Conservation (phyloP, 495 filamentous ascomycete genomes). For the Bacidia gigantensis region DNA sequence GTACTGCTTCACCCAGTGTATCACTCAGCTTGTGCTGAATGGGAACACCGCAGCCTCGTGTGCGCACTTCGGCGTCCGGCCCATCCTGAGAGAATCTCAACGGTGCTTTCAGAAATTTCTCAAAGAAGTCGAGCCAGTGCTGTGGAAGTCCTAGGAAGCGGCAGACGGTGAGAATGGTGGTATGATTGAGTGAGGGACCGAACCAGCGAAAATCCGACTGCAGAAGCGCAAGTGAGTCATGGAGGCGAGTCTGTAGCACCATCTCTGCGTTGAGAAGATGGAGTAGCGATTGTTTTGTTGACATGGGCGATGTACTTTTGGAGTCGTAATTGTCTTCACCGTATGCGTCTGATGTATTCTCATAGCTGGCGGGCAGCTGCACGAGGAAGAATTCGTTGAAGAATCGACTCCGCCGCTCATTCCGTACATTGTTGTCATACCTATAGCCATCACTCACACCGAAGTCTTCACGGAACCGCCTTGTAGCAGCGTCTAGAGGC, state of each 20-base stretch:
- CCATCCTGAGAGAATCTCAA: constrained; percentile 39
- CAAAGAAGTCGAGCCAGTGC: constrained; percentile 43
- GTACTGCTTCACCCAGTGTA: constrained; percentile 37
- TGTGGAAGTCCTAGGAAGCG: constrained; percentile 38
- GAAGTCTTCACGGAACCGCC: constrained; percentile 21
- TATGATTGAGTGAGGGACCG: constrained; percentile 40
- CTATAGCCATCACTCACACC: constrained; percentile 1
- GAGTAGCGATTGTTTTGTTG: constrained; percentile 40
- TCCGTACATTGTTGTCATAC: constrained; percentile 9
- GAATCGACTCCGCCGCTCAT: constrained; percentile 20
- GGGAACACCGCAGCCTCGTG: constrained; percentile 37
- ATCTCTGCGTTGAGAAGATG: constrained; percentile 43
- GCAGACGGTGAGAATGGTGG: constrained; percentile 36
- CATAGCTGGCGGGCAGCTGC: constrained; percentile 22
- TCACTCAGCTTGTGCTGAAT: constrained; percentile 40
- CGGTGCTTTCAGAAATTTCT: constrained; percentile 39
- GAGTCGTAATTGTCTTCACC: constrained; percentile 17
- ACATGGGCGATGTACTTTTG: constrained; percentile 22
- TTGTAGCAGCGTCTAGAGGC: constrained; percentile 11
- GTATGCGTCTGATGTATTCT: constrained; percentile 14
- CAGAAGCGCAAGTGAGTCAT: constrained; percentile 39
- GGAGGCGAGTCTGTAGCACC: constrained; percentile 34
- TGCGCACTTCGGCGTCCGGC: constrained; percentile 26
- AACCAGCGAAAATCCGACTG: constrained; percentile 43
- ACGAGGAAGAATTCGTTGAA: constrained; percentile 30